These are phyloP conservation scores for apple (Malus domestica) DNA, from an alignment of 306 rosid genomes.

Conservation along the genomic window DNA sequence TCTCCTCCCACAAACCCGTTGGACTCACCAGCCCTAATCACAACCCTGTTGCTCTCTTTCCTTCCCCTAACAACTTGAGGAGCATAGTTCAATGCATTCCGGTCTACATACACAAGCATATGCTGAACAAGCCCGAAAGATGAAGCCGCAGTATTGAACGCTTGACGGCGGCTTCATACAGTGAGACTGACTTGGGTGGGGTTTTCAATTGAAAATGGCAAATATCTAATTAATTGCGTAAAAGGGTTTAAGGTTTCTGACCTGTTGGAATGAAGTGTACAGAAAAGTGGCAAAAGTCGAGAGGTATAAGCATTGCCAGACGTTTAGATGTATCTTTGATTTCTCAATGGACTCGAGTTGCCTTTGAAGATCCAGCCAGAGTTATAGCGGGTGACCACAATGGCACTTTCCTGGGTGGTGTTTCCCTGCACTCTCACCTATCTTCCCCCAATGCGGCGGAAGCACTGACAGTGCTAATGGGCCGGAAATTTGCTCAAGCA, in stretches of 20 bases:
- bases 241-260: neutral
- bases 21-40: slow-evolving; percentile 38
- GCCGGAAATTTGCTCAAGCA: too few relatives aligned
- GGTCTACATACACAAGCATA: slow-evolving; percentile 67
- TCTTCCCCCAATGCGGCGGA: too few relatives aligned
- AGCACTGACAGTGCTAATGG: too few relatives aligned
- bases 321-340: too few relatives aligned
- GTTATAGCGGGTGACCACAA: too few relatives aligned
- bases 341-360: too few relatives aligned
- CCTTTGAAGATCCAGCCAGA: too few relatives aligned
- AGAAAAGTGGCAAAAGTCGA: slow-evolving; percentile 9
- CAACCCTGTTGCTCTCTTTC: slow-evolving; percentile 49
- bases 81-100: slow-evolving; percentile 38
- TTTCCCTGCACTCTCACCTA: too few relatives aligned
- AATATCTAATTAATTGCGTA: slow-evolving; percentile 10
- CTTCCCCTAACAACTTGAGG: slow-evolving; percentile 49
- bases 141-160: slow-evolving; percentile 49
- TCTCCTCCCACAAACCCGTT: slow-evolving; percentile 68
- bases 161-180: slow-evolving; percentile 60
- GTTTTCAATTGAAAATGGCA: slow-evolving; percentile 19
- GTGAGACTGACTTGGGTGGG: slow-evolving; percentile 25
- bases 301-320: slow-evolving; percentile 21
- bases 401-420: too few relatives aligned
- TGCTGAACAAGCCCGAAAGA: slow-evolving; percentile 56
- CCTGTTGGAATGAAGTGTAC: neutral